phyloP scores from a whole-genome alignment of 345 rosid species.

The Eutrema yunnanense region DNA sequence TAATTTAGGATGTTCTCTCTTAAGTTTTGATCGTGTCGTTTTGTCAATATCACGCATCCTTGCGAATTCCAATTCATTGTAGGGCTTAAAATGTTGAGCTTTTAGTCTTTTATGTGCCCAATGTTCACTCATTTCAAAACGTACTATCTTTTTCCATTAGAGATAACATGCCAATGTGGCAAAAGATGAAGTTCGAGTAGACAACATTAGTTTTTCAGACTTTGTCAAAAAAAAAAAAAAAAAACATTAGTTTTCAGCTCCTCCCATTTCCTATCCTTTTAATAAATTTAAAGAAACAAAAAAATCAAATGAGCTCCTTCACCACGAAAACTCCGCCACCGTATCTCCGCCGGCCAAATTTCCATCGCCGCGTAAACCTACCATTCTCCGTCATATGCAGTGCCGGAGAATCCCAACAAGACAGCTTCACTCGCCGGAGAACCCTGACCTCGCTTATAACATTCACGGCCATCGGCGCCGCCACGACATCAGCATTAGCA shows the following conservation, averaged over 20 bases:
- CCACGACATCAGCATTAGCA: constrained; percentile 40
- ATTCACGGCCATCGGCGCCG: constrained; percentile 32
- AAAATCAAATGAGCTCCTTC: constrained; percentile 38
- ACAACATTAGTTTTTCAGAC: not conserved
- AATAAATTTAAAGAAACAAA: not conserved
- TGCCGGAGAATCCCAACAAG: constrained; percentile 15
- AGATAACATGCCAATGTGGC: constrained; percentile 33
- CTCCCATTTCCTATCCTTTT: constrained; percentile 25
- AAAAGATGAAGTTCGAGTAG: constrained; percentile 13
- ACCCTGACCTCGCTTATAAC: constrained; percentile 33
- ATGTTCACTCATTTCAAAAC: not conserved
- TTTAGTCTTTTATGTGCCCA: not conserved
- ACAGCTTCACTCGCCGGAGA: constrained; percentile 34
- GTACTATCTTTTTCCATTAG: not conserved
- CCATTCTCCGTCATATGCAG: constrained; percentile 29
- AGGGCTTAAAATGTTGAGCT: too few species aligned
- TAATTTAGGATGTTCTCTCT: too few species aligned
- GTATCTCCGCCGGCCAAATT: constrained; percentile 33
- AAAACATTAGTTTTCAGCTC: constrained; percentile 11
- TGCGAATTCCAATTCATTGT: too few species aligned
- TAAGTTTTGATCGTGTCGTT: too few species aligned
- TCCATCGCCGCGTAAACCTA: constrained; percentile 8
- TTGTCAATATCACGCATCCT: too few species aligned
- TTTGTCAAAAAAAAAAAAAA: too few species aligned
- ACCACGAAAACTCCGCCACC: constrained; percentile 33